Conservation (phyloP, 345 rosid species). For the Nephelium lappaceum region DNA sequence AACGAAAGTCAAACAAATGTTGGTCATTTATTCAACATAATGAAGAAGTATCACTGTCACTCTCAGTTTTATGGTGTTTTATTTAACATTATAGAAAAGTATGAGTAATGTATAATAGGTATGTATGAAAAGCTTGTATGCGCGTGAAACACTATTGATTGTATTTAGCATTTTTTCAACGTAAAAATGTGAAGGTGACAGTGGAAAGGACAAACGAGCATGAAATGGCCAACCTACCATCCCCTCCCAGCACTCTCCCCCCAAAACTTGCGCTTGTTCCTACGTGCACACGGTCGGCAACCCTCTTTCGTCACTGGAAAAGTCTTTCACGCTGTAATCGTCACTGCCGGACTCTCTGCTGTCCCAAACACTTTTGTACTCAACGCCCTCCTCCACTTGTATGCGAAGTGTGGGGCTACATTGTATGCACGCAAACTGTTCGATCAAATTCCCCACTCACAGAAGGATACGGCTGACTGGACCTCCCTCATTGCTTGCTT, state of each 20-base stretch:
- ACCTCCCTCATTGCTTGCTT: conserved; percentile 63
- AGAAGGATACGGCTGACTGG: conserved; percentile 73
- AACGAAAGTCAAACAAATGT: too few species aligned
- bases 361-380: conserved; percentile 48
- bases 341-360: conserved; percentile 46
- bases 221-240: conserved; percentile 30
- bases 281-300: conserved; percentile 52
- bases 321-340: conserved; percentile 59
- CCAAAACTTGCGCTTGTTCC: conserved; percentile 50
- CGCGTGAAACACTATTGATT: too few species aligned
- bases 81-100: too few species aligned
- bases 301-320: conserved; percentile 51
- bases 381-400: conserved; percentile 62
- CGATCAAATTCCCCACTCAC: conserved; percentile 60
- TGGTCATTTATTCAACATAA: too few species aligned
- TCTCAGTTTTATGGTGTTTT: too few species aligned
- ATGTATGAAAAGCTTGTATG: too few species aligned
- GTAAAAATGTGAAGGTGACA: not conserved
- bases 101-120: too few species aligned
- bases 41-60: too few species aligned
- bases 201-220: not conserved
- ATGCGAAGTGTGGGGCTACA: conserved; percentile 45
- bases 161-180: too few species aligned
- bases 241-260: conserved; percentile 18
- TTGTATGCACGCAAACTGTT: conserved; percentile 60